Evolutionary conservation across 768 basidiomycete genomes (phyloP), one percentile per base, ranked within the genome.

Genomic region (Pleurotus tuber-regium): DNA sequence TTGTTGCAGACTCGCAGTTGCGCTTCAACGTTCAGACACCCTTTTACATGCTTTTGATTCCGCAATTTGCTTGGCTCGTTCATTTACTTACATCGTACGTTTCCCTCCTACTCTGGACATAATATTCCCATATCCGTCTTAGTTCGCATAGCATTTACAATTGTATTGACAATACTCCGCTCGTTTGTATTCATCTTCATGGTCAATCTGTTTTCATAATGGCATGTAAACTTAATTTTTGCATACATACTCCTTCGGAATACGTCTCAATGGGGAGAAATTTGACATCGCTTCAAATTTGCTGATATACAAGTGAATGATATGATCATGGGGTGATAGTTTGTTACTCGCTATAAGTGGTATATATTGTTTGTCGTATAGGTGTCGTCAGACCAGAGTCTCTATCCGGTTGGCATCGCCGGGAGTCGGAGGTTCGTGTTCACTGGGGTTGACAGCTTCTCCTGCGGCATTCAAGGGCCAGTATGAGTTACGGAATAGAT

Each of bases 401-500:
- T 42, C 25, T 18, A 47, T 47, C 11, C 31, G 26, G 36, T 50
- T 50, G 10, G 49, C 49, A n/a, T 23, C 62, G 43, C 62, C 57
- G 2, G 79, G 79, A 3, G 77, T 78, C 9, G 73, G 72, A 0
- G 87, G 86, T 58, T 90, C 88, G 54, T 88, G 86, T 4, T 70
- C 72, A 38, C 77, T 63, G 8, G 83, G 73, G 28, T 80, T 73
- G n/a, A 89, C 72, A 2, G 66, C 66, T 0, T 79, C 67, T 2
- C 84, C 83, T 16, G 74, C 64, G 23, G 74, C 73, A 60, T 86
- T 73, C 52, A 89, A 63, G 16, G 92, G 92, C 89, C 92, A 95
- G 61, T 92, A 82, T 10, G 82, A 78, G 61, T 92, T 86, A 53
- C 69, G 76, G 72, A 94, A 92, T 36, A 95, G 55, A 53, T 86